Conservation (phyloP, 495 filamentous ascomycete species). For the Penicillium parvum region DNA sequence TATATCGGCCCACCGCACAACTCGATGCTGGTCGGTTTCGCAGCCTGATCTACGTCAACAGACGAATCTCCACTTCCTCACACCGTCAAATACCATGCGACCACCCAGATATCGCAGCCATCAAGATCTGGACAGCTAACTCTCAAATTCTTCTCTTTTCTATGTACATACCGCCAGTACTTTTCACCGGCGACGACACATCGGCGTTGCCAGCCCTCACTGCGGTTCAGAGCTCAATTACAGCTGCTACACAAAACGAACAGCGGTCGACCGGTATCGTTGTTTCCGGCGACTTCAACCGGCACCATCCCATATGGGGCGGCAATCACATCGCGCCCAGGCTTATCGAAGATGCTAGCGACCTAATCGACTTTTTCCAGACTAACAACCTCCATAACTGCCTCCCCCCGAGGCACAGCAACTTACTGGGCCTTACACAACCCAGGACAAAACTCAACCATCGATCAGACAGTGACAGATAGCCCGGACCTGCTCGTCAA, state of each 20-base stretch:
- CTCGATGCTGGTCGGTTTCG: slow-evolving; percentile 4
- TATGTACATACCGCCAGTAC: slow-evolving; percentile 8
- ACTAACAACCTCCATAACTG: slow-evolving; percentile 10
- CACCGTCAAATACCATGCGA: slow-evolving; percentile 18
- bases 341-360: slow-evolving; percentile 17
- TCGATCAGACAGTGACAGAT: no score
- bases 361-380: slow-evolving; percentile 21
- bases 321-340: slow-evolving; percentile 7
- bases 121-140: slow-evolving; percentile 23
- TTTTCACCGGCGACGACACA: not conserved
- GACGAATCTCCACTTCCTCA: slow-evolving; percentile 20
- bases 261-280: slow-evolving; percentile 2
- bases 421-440: no score
- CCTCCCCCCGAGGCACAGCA: no score
- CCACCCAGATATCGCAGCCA: slow-evolving; percentile 18
- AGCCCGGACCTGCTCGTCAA: no score
- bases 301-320: slow-evolving; percentile 20
- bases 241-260: not conserved
- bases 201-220: not conserved
- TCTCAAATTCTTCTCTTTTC: slow-evolving; percentile 17
- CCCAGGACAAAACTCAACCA: no score
- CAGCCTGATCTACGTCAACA: slow-evolving; percentile 26
- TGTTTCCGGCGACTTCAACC: slow-evolving; percentile 23
- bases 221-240: not conserved
- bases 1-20: slow-evolving; percentile 21